Conservation (phyloP, 2,329 filamentous ascomycete species). For the Fusarium sp. region DNA sequence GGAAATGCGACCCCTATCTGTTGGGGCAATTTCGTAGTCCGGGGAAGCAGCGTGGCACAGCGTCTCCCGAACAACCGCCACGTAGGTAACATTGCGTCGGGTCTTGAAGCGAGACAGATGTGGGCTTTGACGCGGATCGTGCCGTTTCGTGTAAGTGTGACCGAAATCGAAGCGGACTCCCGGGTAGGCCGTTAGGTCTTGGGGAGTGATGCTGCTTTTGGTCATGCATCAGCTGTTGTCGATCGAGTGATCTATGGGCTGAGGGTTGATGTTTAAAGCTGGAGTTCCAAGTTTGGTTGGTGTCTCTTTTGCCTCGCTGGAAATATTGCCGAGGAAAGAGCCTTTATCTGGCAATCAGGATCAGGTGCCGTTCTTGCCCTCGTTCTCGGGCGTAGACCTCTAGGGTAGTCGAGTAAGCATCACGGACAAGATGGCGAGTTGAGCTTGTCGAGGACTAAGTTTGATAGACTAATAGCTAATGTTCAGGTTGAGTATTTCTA, state of each 20-base stretch:
- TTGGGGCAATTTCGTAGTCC: slow-evolving; percentile 28
- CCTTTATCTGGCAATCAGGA: not conserved
- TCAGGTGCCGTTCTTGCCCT: not conserved
- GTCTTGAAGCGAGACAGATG: slow-evolving; percentile 21
- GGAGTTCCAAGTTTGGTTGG: not conserved
- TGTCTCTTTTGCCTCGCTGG: not conserved
- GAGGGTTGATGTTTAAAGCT: not conserved
- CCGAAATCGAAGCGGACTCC: not conserved
- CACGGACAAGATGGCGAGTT: not conserved
- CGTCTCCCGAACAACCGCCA: slow-evolving; percentile 32
- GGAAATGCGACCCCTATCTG: slow-evolving; percentile 14
- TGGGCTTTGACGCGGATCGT: not conserved
- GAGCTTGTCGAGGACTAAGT: not conserved
- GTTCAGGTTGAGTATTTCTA: not conserved
- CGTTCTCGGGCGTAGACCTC: not conserved
- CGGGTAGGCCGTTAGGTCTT: not conserved
- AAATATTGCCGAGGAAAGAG: not conserved
- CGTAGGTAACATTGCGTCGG: slow-evolving; percentile 13
- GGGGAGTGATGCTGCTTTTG: not conserved
- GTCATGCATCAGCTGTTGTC: not conserved
- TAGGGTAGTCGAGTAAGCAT: not conserved
- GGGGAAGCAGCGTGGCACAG: slow-evolving; percentile 37
- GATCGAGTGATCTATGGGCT: not conserved
- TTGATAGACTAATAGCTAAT: not conserved
- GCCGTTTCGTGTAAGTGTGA: not conserved